Percentiles rank a stretch among this genome's conserved stretches.
phyloP scores from a whole-genome alignment of 148 eudicot species.

The Arctostaphylos glauca region DNA sequence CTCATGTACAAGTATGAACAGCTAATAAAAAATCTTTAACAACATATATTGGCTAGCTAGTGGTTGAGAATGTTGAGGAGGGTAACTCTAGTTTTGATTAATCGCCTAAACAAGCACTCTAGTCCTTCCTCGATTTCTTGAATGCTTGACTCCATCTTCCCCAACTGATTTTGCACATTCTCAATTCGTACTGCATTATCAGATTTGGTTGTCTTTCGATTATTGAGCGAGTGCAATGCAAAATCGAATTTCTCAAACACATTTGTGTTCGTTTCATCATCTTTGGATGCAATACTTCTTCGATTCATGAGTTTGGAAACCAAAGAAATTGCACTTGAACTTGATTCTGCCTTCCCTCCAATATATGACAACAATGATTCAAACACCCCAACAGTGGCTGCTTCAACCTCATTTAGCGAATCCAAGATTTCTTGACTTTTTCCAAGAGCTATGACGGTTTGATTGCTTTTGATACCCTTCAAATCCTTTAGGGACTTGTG shows the following conservation, averaged over 20 bases:
- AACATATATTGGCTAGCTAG: no score
- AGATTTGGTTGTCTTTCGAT: slow-evolving; percentile 18
- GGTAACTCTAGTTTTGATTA: no score
- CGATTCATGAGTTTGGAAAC: neutral
- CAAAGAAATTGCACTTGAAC: neutral
- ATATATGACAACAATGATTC: slow-evolving; percentile 20
- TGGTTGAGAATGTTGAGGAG: no score
- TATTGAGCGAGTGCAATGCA: slow-evolving; percentile 19
- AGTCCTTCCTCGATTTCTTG: slow-evolving; percentile 33
- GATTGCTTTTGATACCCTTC: slow-evolving; percentile 3
- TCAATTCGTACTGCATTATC: neutral
- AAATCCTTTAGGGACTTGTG: slow-evolving; percentile 5
- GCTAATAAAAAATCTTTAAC: no score
- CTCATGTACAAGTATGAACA: no score
- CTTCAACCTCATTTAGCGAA: slow-evolving; percentile 23
- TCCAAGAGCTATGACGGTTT: neutral
- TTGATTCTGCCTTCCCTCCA: neutral
- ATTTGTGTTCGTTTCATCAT: slow-evolving; percentile 6
- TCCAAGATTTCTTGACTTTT: neutral
- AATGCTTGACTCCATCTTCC: slow-evolving; percentile 28
- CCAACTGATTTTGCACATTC: slow-evolving; percentile 23
- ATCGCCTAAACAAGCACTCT: no score
- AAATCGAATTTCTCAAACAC: slow-evolving; percentile 32
- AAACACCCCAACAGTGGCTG: slow-evolving; percentile 15
- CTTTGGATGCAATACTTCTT: neutral